Base-by-base conservation (phyloP, 2,329 filamentous ascomycete species). In the Diaporthe capsici region DNA sequence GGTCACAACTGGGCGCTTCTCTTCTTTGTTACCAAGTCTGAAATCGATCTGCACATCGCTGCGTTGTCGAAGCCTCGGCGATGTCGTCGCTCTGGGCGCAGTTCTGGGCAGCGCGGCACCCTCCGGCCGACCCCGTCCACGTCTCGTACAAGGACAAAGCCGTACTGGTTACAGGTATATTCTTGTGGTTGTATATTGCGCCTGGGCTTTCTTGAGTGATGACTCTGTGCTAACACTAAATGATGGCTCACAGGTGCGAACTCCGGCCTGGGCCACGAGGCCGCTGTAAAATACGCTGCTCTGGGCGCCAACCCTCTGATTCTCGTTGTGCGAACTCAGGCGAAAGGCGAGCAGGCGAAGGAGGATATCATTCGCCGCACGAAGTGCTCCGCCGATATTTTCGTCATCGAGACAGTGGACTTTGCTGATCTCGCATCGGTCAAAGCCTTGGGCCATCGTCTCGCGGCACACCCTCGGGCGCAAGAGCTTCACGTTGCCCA, bases 231-330 rank as follows among this genome's bases (percentile, higher is more conserved):
- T n/a, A 13, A 57, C 17, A 3, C 28, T 57, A 39, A 12, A 39
- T 13, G 37, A 28, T 42, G 34, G 34, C 4, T 88, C 37, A 2
- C 58, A 61, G 58, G 88, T 31, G 86, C 86, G 13, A 90, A 87
- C 57, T 84, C 85, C 2, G 88, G 88, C 6, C 80, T 90, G 20
- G 88, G 88, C 0, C 84, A 87, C 31, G 86, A 88, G 78, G 86
- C 88, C 7, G 86, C 87, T 2, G 81, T 86, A 76, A 88, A 89
- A 78, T 84, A 87, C 60, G 84, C 86, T 8, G 81, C 82, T 13
- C 83, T 87, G 9, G 84, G 85, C 4, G 83, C 85, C 1, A 81
- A 83, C 10, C 82, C 79, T 5, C 80, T 90, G 25, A 86, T 89
- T 34, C 84, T 90, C 28, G 86, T 83, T 8, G 86, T 86, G 10